Evolutionary conservation across 2,329 filamentous ascomycete species (phyloP).

Genomic region (Bipolaris oryzae): DNA sequence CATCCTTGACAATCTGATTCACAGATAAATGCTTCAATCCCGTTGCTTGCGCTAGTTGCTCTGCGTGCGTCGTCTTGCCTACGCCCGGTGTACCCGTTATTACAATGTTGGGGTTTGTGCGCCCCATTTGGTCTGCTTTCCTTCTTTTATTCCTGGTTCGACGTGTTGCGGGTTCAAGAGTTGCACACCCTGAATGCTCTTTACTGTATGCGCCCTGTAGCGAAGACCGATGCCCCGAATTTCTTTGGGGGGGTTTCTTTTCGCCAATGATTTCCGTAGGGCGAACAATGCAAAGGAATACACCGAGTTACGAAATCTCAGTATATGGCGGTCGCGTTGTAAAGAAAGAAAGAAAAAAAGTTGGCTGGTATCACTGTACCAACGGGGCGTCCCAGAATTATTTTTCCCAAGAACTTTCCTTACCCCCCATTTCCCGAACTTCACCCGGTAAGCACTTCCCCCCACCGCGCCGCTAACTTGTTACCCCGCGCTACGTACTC

Average conservation of each 20-base stretch:
- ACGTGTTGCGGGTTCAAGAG: no score
- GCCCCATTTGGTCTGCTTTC: no score
- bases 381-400: conserved; percentile 19
- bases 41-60: conserved; percentile 75
- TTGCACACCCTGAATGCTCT: no score
- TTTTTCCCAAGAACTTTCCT: conserved; percentile 10
- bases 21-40: conserved; percentile 83
- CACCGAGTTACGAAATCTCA: no score
- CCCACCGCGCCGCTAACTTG: conserved; percentile 9
- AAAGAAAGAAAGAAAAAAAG: no score
- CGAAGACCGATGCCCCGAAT: no score
- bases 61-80: conserved; percentile 92
- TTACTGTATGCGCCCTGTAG: no score
- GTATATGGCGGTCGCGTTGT: background rate
- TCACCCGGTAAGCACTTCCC: conserved; percentile 15
- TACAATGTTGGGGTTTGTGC: conserved; percentile 79
- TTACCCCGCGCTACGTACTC: conserved; percentile 27
- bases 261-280: background rate
- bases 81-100: conserved; percentile 95
- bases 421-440: conserved; percentile 13
- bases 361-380: background rate
- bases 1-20: conserved; percentile 90
- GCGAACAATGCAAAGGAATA: no score
- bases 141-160: no score
- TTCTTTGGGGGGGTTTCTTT: no score